Base-by-base conservation (phyloP, 495 filamentous ascomycete species). In the Pseudotulostoma volvatum region DNA sequence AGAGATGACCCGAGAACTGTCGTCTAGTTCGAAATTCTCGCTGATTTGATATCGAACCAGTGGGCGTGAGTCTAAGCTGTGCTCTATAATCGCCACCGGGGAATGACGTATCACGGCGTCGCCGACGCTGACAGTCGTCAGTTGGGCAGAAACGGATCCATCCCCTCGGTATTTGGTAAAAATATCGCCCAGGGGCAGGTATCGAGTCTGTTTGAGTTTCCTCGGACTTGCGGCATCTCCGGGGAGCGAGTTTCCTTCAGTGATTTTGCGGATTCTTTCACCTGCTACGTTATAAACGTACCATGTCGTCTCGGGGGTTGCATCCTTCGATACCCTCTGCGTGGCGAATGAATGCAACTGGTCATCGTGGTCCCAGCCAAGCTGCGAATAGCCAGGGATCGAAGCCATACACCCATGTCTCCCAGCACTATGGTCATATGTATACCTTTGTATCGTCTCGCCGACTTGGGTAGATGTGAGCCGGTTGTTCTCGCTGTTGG, bases 251-350 rank as follows among this genome's bases (percentile, higher is more conserved):
- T 9, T 9, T 15, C 34, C 15, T 20, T 55, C 54, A 2, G 46
- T 53, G 4, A 52, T 44, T 33, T 61, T 61, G 14, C 57, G 49
- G 1, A 56, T 43, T 1, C 57, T 45, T 11, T 18, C 31, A 1
- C 54, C 54, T 2, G 1, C 3, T 3, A 41, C 14, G 28, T 60
- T 52, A 38, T 61, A 59, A 16, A 40, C 31, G 32, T 57, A 59
- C 14, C 41, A 61, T 1, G 57, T 59, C 1, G 32, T 49, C 17
- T 50, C 45, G 4, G 46, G 49, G 1, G 33, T 44, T 15, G 13
- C 41, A 4, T 37, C 31, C n/a, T 7, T 23, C 5, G 23, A 5
- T 0, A 44, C 43, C 2, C 19, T 11, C 28, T 52, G 45, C 8
- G 20, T 31, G 2, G 50, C 36, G 9, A 33, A 37, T 7, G 30